Conservation (phyloP, 1,139 yeast species). For the Lizanozyma gosingica region DNA sequence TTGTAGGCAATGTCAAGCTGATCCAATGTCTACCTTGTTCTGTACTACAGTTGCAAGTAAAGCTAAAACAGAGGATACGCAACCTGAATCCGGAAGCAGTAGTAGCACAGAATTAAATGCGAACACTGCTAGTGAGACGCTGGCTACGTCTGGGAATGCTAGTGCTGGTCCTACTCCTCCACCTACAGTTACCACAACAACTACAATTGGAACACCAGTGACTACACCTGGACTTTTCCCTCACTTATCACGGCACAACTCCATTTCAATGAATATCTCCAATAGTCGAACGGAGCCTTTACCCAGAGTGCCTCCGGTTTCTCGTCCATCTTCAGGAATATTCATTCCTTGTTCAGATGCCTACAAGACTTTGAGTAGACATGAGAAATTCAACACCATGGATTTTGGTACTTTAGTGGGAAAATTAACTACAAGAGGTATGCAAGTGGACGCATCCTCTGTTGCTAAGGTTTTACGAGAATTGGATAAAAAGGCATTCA, state of each 20-base stretch:
- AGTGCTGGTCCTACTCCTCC: conserved; percentile 5
- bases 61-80: conserved; percentile 12
- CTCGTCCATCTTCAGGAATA: conserved; percentile 32
- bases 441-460: conserved; percentile 82
- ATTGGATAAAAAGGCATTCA: conserved; percentile 60
- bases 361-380: conserved; percentile 74
- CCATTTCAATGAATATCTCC: background rate
- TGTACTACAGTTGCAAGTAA: conserved; percentile 76
- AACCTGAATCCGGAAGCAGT: conserved; percentile 4
- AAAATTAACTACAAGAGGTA: conserved; percentile 69
- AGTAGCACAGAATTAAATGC: conserved; percentile 10
- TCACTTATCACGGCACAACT: background rate
- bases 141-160: conserved; percentile 4
- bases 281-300: background rate
- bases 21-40: conserved; percentile 83
- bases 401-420: conserved; percentile 71
- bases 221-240: background rate
- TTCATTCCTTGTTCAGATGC: conserved; percentile 87
- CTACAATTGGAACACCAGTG: background rate
- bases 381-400: conserved; percentile 61
- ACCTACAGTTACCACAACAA: background rate
- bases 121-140: conserved; percentile 4
- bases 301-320: conserved; percentile 10
- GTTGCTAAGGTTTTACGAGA: conserved; percentile 79
- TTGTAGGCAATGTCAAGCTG: conserved; percentile 74